Percentiles rank a stretch among this genome's conserved stretches.
These are phyloP conservation scores for Vitis hybrid DNA, from an alignment of 177 flowering plant genomes.

Conservation along the genomic window DNA sequence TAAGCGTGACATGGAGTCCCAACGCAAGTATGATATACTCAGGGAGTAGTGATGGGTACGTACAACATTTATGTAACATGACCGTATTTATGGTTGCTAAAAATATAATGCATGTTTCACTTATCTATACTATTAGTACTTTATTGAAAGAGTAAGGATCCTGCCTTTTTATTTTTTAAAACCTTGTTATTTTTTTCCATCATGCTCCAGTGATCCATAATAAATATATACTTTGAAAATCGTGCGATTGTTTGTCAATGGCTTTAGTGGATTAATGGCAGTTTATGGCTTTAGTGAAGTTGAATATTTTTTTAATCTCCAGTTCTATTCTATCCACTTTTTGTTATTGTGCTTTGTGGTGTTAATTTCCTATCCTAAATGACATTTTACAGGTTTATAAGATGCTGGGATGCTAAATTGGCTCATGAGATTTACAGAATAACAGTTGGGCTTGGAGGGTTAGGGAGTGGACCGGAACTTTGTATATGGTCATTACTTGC, in stretches of 20 bases:
- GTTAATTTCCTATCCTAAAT: neutral
- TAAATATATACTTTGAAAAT: too few species aligned
- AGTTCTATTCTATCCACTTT: neutral
- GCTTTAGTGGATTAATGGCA: neutral
- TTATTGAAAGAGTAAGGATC: too few species aligned
- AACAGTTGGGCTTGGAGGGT: conserved; percentile 81
- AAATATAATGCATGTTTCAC: neutral
- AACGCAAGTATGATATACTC: conserved; percentile 72
- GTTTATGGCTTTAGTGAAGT: neutral
- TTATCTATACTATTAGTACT: neutral
- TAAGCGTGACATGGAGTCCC: conserved; percentile 88
- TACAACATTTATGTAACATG: neutral
- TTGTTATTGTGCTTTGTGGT: neutral
- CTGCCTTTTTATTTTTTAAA: too few species aligned
- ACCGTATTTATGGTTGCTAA: neutral
- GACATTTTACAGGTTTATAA: conserved; percentile 56
- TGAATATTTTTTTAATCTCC: neutral
- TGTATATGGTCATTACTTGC: conserved; percentile 90
- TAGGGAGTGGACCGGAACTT: conserved; percentile 62
- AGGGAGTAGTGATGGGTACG: conserved; percentile 98
- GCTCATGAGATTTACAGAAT: conserved; percentile 76
- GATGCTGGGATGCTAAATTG: conserved; percentile 85
- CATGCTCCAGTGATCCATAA: too few species aligned
- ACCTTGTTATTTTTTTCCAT: too few species aligned
- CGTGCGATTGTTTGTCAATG: too few species aligned